Evolutionary conservation across 345 rosid genomes (phyloP), one percentile per base, ranked within the genome.

Genomic region (Arabidopsis arenosa): DNA sequence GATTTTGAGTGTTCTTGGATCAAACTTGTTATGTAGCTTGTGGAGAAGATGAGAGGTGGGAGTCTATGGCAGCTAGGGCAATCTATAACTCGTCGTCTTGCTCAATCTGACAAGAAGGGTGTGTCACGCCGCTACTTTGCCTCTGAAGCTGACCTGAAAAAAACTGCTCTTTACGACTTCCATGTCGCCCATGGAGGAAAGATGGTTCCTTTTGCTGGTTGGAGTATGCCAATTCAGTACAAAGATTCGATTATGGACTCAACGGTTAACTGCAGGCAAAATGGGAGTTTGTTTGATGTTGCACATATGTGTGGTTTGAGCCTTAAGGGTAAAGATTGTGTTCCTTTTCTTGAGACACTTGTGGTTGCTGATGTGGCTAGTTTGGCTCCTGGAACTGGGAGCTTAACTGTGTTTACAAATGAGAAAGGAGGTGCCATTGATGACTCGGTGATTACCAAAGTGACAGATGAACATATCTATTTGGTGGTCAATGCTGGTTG

Each of bases 191-290:
- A 91, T 76, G 98, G 96, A 5, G 97, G 86, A 68, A 96, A 96
- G 85, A 96, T 93, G 99, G 99, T 91, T 55, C 99, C 98, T 17
- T 96, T 96, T 70, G 99, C 99, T 56, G 98, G 98, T 63, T 96
- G 98, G 98, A 85, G 97, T 85, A 96, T 96, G 99, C 99, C 99
- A 7, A 89, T 96, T 74, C 98, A 93, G 78, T 96, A 93, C 87
- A 96, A 91, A 81, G 99, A 91, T 67, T 96, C 98, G 0, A 92
- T 95, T 81, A 95, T 95, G 83, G 99, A 95, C 81, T 95, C 99
- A 2, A 88, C 99, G 1, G 83, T 90, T 61, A 95, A 95, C 75
- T 95, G 99, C 79, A 90, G 99, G 71, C 77, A 86, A 63, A 90
- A 92, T 58, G 99, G 99, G 54, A 75, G 90, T 73, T 87, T 92